phyloP scores from a whole-genome alignment of 805 yeast species.

The Debaryomyces castellii region DNA sequence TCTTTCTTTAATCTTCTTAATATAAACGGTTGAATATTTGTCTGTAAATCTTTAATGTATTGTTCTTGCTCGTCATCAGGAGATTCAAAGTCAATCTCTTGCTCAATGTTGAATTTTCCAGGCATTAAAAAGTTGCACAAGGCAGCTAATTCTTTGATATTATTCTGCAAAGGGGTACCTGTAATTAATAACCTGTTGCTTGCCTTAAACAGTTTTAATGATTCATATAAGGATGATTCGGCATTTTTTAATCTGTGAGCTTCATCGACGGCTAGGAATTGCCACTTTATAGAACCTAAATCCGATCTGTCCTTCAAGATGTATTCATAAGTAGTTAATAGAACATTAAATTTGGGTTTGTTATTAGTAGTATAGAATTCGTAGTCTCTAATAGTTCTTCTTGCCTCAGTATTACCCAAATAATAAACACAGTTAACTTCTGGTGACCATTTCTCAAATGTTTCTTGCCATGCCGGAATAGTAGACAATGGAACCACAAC shows the following conservation, averaged over 20 bases:
- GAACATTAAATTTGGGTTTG: slow-evolving; percentile 86
- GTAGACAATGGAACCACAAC: slow-evolving; percentile 97
- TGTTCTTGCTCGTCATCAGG: slow-evolving; percentile 86
- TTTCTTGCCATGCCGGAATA: slow-evolving; percentile 98
- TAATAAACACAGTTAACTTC: slow-evolving; percentile 91
- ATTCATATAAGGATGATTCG: slow-evolving; percentile 89
- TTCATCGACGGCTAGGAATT: slow-evolving; percentile 95
- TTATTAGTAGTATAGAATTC: slow-evolving; percentile 71
- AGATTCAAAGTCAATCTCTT: slow-evolving; percentile 91
- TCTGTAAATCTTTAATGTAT: slow-evolving; percentile 83
- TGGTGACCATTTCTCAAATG: slow-evolving; percentile 97
- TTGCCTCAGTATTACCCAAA: slow-evolving; percentile 86
- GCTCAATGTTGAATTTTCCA: slow-evolving; percentile 84
- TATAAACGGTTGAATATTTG: slow-evolving; percentile 85
- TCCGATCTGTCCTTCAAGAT: slow-evolving; percentile 84
- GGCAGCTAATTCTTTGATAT: slow-evolving; percentile 93
- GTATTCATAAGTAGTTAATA: slow-evolving; percentile 94
- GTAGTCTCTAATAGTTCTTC: slow-evolving; percentile 76
- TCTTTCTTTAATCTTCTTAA: slow-evolving; percentile 93
- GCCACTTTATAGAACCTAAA: slow-evolving; percentile 87
- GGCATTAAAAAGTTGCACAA: slow-evolving; percentile 95
- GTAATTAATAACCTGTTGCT: slow-evolving; percentile 86
- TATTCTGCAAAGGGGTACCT: slow-evolving; percentile 97
- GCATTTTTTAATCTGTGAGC: slow-evolving; percentile 96
- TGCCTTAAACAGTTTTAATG: slow-evolving; percentile 77